Conservation (phyloP, 495 filamentous ascomycete species). For the Lasiosphaeriaceae sp. region DNA sequence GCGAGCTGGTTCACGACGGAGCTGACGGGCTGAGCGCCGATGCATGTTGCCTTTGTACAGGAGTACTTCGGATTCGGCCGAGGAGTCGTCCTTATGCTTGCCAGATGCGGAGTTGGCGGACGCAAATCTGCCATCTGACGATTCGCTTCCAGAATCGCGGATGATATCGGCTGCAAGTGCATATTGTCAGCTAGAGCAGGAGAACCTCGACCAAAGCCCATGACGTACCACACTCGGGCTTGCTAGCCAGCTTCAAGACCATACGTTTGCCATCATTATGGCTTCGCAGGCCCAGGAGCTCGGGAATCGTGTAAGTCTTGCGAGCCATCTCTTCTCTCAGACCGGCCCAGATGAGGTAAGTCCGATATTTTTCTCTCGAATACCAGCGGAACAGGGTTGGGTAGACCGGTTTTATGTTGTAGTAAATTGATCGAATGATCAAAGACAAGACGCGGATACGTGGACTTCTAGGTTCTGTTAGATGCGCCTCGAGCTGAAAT, state of each 20-base stretch:
- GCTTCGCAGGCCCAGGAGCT: constrained; percentile 34
- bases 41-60: constrained; percentile 27
- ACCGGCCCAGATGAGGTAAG: constrained; percentile 32
- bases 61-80: constrained; percentile 24
- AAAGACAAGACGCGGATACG: constrained; percentile 21
- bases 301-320: constrained; percentile 30
- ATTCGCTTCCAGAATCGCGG: constrained; percentile 18
- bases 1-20: background rate
- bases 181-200: constrained; percentile 1
- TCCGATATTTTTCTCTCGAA: constrained; percentile 15
- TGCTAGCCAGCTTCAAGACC: constrained; percentile 17
- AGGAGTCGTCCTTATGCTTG: constrained; percentile 27
- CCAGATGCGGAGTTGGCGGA: background rate
- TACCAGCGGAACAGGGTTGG: constrained; percentile 32
- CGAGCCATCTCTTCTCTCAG: constrained; percentile 30
- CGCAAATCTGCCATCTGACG: constrained; percentile 9
- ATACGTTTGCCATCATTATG: background rate
- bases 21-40: constrained; percentile 15
- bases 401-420: background rate
- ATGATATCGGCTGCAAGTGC: constrained; percentile 20
- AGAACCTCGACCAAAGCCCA: background rate
- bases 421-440: constrained; percentile 10
- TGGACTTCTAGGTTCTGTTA: constrained; percentile 21
- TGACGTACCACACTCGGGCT: constrained; percentile 34
- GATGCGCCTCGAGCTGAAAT: constrained; percentile 36